Base-by-base conservation (phyloP, 2,329 filamentous ascomycete species). In the Trichoderma sp. region DNA sequence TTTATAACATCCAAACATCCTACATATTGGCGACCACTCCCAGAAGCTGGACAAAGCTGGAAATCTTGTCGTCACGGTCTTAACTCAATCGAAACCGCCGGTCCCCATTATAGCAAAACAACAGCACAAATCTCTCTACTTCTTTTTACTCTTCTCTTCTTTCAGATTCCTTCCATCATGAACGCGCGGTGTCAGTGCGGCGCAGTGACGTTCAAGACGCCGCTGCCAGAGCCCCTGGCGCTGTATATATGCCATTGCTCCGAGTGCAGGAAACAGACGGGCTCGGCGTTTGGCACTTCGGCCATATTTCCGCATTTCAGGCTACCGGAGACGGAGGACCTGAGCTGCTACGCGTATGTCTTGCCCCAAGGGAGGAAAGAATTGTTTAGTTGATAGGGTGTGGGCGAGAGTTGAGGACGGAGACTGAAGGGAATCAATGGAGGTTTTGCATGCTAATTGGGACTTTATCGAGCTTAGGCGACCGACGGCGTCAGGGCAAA, bases 241-340 rank as follows among this genome's bases (percentile, higher is more conserved):
- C 84, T 93, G 68, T 94, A 92, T 82, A 90, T 93, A 81, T 94
- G 92, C 84, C 93, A 94, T 84, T 94, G 93, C 82, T 83, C 86
- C 74, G 88, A 92, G 81, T 94, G 92, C 82, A 88, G 90, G 65
- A 87, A 89, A 75, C 92, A 93, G 84, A 90, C 91, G 35, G 86
- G 89, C 72, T 91, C 91, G 8, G 91, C 92, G 1, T 93, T 92
- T 82, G 92, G 92, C 33, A 89, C 91, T 38, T 92, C 91, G 45
- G 92, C 92, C 78, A 93, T 93, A 76, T 94, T 93, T 79, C 92
- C 92, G 1, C 86, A 86, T n/a, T 94, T 94, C 76, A 81, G 85
- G 11, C 83, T 93, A 33, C 90, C 91, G 0, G 82, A 83, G 50
- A 83, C 81, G 18, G 85, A 87, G 27, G 77, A 86, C 64, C 79